A percentile compares a stretch with the other conserved stretches of the same genome.
These are phyloP conservation scores for Xanthoconium purpureum DNA, from an alignment of 768 basidiomycete genomes.

Conservation along the genomic window DNA sequence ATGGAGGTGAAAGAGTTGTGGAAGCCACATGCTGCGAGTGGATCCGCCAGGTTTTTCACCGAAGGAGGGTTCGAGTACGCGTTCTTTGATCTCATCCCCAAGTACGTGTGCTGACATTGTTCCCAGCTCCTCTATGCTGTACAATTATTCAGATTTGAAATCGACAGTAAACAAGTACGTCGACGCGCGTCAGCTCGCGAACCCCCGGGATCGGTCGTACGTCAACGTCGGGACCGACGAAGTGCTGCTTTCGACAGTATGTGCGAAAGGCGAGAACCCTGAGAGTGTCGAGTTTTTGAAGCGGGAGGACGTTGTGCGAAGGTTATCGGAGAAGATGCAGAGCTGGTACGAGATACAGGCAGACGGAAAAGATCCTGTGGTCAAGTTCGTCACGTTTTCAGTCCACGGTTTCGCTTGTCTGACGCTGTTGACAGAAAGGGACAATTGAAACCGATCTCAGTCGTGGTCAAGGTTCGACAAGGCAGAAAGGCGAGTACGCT, in stretches of 20 bases:
- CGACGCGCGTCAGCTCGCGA: constrained; percentile 55
- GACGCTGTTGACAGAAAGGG: constrained; percentile 60
- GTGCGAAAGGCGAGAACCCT: constrained; percentile 32
- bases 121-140: constrained; percentile 50
- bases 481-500: constrained; percentile 75
- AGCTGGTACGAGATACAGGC: constrained; percentile 63
- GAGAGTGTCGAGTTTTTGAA: constrained; percentile 53
- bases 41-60: constrained; percentile 58
- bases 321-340: constrained; percentile 67
- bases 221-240: constrained; percentile 57
- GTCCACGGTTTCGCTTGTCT: not conserved
- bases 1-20: constrained; percentile 66
- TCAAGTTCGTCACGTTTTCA: constrained; percentile 48
- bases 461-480: constrained; percentile 71
- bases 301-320: constrained; percentile 58
- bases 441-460: constrained; percentile 60
- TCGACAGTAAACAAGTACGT: constrained; percentile 63
- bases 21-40: constrained; percentile 59
- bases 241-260: constrained; percentile 37
- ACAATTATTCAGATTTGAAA: constrained; percentile 56
- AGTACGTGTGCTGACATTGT: not conserved
- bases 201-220: constrained; percentile 62
- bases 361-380: constrained; percentile 52
- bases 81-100: not conserved
- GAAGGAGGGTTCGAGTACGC: constrained; percentile 62